Conservation (phyloP, 371 early-diverging fungal species). For the Dichotomocladium elegans region DNA sequence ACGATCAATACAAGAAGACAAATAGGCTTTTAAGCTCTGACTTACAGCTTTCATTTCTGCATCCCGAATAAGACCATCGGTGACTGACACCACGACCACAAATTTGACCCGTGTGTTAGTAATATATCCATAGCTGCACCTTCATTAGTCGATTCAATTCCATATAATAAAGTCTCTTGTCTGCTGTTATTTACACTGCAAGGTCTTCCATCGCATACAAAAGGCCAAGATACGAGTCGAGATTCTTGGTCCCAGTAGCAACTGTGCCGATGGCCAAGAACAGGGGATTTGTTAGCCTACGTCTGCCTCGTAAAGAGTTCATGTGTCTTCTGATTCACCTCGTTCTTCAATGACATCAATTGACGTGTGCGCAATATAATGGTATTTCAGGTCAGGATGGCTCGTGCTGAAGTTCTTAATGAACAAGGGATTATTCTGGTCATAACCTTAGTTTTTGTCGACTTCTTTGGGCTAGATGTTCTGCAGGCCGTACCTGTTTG, state of each 20-base stretch:
- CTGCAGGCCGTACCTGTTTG: constrained; percentile 27
- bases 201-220: constrained; percentile 85
- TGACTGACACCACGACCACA: constrained; percentile 70
- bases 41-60: constrained; percentile 77
- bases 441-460: neutral
- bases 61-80: constrained; percentile 75
- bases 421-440: constrained; percentile 83
- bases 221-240: constrained; percentile 79
- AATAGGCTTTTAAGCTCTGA: neutral
- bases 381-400: constrained; percentile 81
- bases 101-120: constrained; percentile 84
- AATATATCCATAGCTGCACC: constrained; percentile 76
- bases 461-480: neutral
- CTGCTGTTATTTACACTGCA: constrained; percentile 66
- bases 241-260: constrained; percentile 57
- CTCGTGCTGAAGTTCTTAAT: constrained; percentile 70
- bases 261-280: constrained; percentile 32
- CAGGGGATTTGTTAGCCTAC: neutral
- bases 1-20: neutral
- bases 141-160: constrained; percentile 84
- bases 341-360: constrained; percentile 87
- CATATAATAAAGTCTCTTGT: constrained; percentile 65
- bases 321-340: constrained; percentile 47
- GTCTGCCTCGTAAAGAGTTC: neutral
- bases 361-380: constrained; percentile 85